Conservation (phyloP, 2,329 filamentous ascomycete genomes). For the Dactylonectria macrodidyma region DNA sequence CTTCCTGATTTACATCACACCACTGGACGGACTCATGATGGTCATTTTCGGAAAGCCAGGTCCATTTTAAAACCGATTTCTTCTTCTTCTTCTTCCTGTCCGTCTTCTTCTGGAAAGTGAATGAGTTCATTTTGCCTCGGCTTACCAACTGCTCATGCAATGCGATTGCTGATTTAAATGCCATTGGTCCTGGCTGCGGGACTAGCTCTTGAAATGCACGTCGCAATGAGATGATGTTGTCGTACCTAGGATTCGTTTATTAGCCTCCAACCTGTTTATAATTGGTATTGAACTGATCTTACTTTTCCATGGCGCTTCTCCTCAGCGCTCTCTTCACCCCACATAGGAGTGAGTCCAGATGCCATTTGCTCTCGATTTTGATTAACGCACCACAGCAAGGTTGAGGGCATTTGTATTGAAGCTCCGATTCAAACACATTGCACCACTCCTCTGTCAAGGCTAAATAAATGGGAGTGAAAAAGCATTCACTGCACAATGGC, state of each 20-base stretch:
- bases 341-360: neutral
- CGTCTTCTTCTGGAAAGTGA: neutral
- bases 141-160: neutral
- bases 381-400: neutral
- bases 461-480: neutral
- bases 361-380: neutral
- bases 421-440: neutral
- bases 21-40: neutral
- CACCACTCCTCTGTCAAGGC: neutral
- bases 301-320: neutral
- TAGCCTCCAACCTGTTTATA: neutral
- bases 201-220: neutral
- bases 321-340: neutral
- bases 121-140: neutral
- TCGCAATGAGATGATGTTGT: neutral
- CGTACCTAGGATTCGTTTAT: neutral
- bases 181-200: neutral
- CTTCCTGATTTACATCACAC: neutral
- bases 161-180: neutral
- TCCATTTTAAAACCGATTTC: too few relatives aligned
- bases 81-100: too few relatives aligned
- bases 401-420: neutral
- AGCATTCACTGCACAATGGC: neutral
- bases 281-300: neutral
- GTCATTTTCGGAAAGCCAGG: neutral